Base-by-base conservation (phyloP, 129 eudicot species). In the Silybum marianum region DNA sequence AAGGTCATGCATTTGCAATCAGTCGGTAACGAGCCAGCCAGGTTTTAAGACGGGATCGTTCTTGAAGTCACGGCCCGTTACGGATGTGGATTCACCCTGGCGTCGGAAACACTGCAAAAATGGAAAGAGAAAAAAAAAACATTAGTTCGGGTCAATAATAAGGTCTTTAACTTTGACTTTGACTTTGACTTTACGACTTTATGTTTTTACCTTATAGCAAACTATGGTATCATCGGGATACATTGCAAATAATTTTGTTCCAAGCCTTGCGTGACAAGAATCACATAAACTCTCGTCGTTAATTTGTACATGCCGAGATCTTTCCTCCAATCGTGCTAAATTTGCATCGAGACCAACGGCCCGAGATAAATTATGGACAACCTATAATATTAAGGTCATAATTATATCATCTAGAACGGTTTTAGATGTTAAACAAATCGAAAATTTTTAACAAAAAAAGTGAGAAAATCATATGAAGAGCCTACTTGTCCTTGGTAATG, bases 221-320 rank as follows among this genome's bases (percentile, higher is more conserved):
- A 95, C 99, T 70, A 92, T 76, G 66, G 98, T 88, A 79, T 95
- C 99, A 78, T 95, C 99, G 1, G 99, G 99, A 84, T 92, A 95
- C 97, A 95, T 92, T 26, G 99, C 99, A 84, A 95, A 95, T 19
- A 95, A 89, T 71, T 95, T 95, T 70, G 99, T 95, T 25, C 99
- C 98, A 44, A 95, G 99, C 77, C 99, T 91, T 21, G 99, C 93
- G 19, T 89, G 99, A 85, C 99, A 95, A 80, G 99, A 95, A 89
- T 89, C 98, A 81, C 99, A 95, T 16, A 87, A 84, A 76, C 95
- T 92, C 87, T 95, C 99, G 26, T 95, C 99, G n/a, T 90, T 95
- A 44, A 95, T 95, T 84, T 89, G 93, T 69, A 95, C 97, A 84
- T 86, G 89, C 21, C 99, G 93, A 16, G 98, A 88, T 82, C 99